Conservation (phyloP, 2,329 filamentous ascomycete genomes). For the Penicillium sp. region DNA sequence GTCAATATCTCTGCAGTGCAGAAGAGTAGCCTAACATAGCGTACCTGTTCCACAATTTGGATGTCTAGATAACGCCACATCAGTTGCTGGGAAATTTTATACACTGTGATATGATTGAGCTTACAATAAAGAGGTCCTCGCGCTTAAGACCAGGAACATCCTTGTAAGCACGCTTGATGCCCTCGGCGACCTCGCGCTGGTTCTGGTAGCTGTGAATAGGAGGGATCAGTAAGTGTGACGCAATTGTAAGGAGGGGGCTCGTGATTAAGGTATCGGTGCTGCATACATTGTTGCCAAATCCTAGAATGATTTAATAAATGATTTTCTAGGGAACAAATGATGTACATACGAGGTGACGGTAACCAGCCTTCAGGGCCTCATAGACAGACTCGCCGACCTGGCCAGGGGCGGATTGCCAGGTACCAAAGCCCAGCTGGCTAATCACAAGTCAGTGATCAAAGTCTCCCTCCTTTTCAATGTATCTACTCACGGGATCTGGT, state of each 20-base stretch:
- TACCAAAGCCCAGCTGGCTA: conserved; percentile 42
- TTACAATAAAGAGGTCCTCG: conserved; percentile 43
- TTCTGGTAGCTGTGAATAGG: conserved; percentile 35
- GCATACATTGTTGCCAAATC: conserved; percentile 42
- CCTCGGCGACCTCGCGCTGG: conserved; percentile 38
- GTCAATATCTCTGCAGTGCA: conserved; percentile 1
- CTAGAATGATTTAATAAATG: conserved; percentile 23
- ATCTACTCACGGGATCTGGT: conserved; percentile 39
- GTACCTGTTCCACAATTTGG: conserved; percentile 59
- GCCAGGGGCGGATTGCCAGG: conserved; percentile 43
- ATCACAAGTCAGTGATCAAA: not conserved
- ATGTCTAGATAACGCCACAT: conserved; percentile 41
- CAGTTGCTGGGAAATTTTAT: not conserved
- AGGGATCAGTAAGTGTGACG: not conserved
- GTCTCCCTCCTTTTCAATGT: not conserved
- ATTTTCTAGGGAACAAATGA: not conserved
- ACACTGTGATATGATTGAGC: conserved; percentile 1
- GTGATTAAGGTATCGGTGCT: not conserved
- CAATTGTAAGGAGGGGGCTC: not conserved
- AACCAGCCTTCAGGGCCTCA: conserved; percentile 41
- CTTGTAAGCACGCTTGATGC: conserved; percentile 37
- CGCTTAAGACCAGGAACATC: conserved; percentile 43
- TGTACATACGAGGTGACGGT: conserved; percentile 39
- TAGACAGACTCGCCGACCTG: conserved; percentile 43
- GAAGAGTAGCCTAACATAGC: not conserved